Base-by-base conservation (phyloP, 805 yeast species). In the Phaffomyces antillensis region DNA sequence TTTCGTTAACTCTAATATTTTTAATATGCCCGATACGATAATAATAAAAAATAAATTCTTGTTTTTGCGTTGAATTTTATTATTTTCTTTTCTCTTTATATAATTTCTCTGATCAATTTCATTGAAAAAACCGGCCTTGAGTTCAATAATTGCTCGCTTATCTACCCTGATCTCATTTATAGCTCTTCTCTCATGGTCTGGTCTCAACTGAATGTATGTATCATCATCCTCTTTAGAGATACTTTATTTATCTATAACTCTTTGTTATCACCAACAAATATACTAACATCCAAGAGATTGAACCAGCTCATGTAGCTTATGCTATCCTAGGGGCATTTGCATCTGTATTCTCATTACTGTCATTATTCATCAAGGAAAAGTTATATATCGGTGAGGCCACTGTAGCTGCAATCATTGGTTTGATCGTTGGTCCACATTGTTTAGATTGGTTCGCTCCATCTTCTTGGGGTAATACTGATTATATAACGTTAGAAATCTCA, bases 351-450 rank as follows among this genome's bases (percentile, higher is more conserved):
- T 86, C 95, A 6, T 70, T 89, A 15, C 76, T 85, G 3, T 90
- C 96, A 0, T 72, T 87, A 26, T 79, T 86, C 56, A 81, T 88
- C 39, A 89, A 89, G 60, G 96, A 89, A 62, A 76, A 78, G 53
- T 72, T 88, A 12, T 89, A 84, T 60, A 82, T 89, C 18, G 96
- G 96, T 51, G 97, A 89, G 64, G 95, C 96, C 7, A 82, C 93
- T 0, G 86, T 87, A 3, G 95, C 96, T 0, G 79, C 91, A 4
- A 70, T 87, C 6, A 84, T 85, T 36, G 97, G 97, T 1, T 68
- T 88, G 11, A 86, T 89, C 18, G 79, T 89, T 9, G 97, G 97
- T 0, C 96, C 97, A 0, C 87, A 85, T 56, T 83, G 87, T 57
- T 65, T 88, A 31, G 66, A 80, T 46, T 86, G 96, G 95, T 86